Conservation (phyloP, 129 eudicot species). For the Flaveria ramosissima region DNA sequence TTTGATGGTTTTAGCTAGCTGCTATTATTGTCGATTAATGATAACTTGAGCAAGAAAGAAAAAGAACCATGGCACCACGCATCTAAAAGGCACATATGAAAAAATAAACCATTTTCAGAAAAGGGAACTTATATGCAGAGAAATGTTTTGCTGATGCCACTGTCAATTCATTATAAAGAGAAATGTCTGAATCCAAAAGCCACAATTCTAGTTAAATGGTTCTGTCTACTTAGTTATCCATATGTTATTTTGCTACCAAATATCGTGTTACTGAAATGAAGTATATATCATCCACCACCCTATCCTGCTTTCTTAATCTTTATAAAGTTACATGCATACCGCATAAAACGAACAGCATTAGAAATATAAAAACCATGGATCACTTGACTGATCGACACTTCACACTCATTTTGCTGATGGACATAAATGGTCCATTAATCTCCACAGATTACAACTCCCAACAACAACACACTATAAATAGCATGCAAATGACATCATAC, state of each 20-base stretch:
- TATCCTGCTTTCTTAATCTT: background rate
- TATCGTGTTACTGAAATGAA: background rate
- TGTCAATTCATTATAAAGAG: background rate
- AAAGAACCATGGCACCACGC: background rate
- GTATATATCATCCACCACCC: background rate
- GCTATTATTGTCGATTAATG: background rate
- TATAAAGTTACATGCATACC: too few species aligned
- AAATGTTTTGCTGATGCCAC: background rate
- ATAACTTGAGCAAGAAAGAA: slow-evolving; percentile 1
- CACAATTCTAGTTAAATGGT: background rate
- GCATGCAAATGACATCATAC: slow-evolving; percentile 13
- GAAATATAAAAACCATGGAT: too few species aligned
- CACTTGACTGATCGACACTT: background rate
- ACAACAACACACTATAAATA: background rate
- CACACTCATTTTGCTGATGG: background rate
- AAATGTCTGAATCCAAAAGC: background rate
- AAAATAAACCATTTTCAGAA: background rate
- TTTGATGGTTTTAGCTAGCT: background rate
- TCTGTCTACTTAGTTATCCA: background rate
- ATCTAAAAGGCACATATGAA: background rate
- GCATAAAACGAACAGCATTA: too few species aligned
- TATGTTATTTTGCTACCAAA: slow-evolving; percentile 7
- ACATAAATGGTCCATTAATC: background rate
- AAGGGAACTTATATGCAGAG: background rate
- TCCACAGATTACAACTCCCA: background rate